phyloP scores from a whole-genome alignment of 2,329 filamentous ascomycete genomes.

The Escovopsis sp. region DNA sequence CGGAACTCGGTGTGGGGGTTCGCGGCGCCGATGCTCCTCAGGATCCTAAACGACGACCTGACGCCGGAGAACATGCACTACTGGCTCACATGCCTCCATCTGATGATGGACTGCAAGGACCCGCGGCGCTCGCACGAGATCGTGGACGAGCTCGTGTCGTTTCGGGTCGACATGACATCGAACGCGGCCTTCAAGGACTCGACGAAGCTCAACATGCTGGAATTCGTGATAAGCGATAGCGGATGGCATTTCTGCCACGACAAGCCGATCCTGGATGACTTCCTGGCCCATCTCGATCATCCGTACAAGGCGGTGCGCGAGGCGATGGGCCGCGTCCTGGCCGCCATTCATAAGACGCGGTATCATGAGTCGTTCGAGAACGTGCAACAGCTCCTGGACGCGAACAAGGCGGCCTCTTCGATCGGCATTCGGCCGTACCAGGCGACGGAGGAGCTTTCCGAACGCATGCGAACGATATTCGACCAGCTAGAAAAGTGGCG shows the following conservation, averaged over 20 bases:
- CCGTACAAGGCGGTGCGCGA: constrained; percentile 96
- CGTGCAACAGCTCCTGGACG: constrained; percentile 57
- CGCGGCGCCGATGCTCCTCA: constrained; percentile 72
- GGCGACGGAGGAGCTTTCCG: constrained; percentile 57
- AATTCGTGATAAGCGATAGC: constrained; percentile 71
- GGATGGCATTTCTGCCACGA: constrained; percentile 95
- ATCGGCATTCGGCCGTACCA: constrained; percentile 75
- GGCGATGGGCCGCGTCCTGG: constrained; percentile 78
- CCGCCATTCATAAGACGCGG: constrained; percentile 74
- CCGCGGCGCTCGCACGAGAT: constrained; percentile 77
- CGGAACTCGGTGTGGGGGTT: constrained; percentile 74
- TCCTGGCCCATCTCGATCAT: constrained; percentile 82
- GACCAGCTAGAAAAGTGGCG: constrained; percentile 74
- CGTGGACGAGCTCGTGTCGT: constrained; percentile 65
- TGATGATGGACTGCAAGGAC: constrained; percentile 78
- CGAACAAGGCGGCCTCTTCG: constrained; percentile 65
- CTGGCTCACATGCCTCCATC: constrained; percentile 87
- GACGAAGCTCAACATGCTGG: constrained; percentile 81
- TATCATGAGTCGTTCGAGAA: constrained; percentile 90
- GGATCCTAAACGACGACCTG: constrained; percentile 77
- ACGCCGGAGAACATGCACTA: constrained; percentile 91
- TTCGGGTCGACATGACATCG: constrained; percentile 83
- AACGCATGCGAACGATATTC: constrained; percentile 63
- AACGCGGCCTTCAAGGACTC: constrained; percentile 99
- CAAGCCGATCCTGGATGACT: constrained; percentile 75